phyloP scores from a whole-genome alignment of 2,329 filamentous ascomycete genomes.

The Xylariaceae sp. region DNA sequence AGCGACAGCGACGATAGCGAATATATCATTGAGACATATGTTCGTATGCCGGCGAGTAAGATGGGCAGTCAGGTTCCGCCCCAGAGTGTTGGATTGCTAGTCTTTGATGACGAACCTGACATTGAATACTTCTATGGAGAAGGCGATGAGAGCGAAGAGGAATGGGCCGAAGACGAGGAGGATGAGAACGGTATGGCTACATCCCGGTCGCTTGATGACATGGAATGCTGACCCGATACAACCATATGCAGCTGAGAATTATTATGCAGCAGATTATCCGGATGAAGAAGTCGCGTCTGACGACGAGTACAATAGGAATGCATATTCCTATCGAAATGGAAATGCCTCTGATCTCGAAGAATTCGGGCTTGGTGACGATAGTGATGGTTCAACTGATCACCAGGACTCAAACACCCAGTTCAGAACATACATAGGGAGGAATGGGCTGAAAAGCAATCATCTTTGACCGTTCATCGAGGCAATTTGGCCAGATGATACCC shows the following conservation, averaged over 20 bases:
- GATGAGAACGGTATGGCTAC: constrained; percentile 57
- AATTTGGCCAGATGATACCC: no score
- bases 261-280: constrained; percentile 76
- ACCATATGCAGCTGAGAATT: constrained; percentile 58
- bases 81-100: constrained; percentile 51
- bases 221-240: background rate
- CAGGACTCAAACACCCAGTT: constrained; percentile 15
- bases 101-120: constrained; percentile 55
- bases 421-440: constrained; percentile 33
- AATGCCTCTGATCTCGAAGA: constrained; percentile 54
- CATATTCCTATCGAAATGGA: constrained; percentile 50
- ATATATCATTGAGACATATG: constrained; percentile 62
- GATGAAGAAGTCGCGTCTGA: constrained; percentile 74
- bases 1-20: constrained; percentile 49
- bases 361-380: constrained; percentile 38
- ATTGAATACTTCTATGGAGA: constrained; percentile 56
- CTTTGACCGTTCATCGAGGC: no score
- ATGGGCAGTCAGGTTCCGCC: constrained; percentile 43
- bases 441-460: constrained; percentile 29
- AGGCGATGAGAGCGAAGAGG: constrained; percentile 59
- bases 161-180: constrained; percentile 54
- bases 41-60: constrained; percentile 52
- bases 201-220: background rate
- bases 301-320: constrained; percentile 55
- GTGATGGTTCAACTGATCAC: constrained; percentile 29